Evolutionary conservation across 352 stramenopile genomes (phyloP).

Genomic region (Globisporangium megalacanthum): DNA sequence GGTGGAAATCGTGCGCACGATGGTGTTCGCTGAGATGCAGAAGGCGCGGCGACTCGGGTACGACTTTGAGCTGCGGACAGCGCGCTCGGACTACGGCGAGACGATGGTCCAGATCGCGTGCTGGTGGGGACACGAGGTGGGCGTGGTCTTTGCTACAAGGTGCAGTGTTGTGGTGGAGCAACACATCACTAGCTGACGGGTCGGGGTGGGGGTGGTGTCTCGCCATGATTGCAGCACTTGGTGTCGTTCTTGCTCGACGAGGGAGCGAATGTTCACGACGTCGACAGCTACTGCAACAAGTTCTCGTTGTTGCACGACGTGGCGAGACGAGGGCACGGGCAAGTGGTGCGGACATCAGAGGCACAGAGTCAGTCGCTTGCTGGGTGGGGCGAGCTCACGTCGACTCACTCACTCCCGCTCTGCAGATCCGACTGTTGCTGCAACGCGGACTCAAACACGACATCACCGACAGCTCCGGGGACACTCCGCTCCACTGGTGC

Average conservation of each 20-base stretch:
- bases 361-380: background rate
- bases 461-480: conserved; percentile 36
- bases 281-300: conserved; percentile 52
- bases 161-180: background rate
- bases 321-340: conserved; percentile 39
- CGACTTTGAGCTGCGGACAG: conserved; percentile 42
- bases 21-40: conserved; percentile 57
- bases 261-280: conserved; percentile 38
- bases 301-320: conserved; percentile 67
- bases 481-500: conserved; percentile 68
- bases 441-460: conserved; percentile 35
- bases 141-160: background rate
- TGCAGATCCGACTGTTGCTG: conserved; percentile 44
- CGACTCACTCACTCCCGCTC: background rate
- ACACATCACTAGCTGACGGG: background rate
- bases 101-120: conserved; percentile 66
- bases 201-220: background rate
- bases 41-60: conserved; percentile 55
- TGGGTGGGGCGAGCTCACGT: background rate
- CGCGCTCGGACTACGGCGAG: conserved; percentile 45
- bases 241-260: conserved; percentile 54
- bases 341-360: conserved; percentile 30
- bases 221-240: conserved; percentile 24
- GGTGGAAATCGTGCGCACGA: conserved; percentile 41
- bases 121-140: conserved; percentile 57